Evolutionary conservation across 2,329 filamentous ascomycete species (phyloP), one percentile per base, ranked within the genome.

Genomic region (Neofusicoccum umdonicola): DNA sequence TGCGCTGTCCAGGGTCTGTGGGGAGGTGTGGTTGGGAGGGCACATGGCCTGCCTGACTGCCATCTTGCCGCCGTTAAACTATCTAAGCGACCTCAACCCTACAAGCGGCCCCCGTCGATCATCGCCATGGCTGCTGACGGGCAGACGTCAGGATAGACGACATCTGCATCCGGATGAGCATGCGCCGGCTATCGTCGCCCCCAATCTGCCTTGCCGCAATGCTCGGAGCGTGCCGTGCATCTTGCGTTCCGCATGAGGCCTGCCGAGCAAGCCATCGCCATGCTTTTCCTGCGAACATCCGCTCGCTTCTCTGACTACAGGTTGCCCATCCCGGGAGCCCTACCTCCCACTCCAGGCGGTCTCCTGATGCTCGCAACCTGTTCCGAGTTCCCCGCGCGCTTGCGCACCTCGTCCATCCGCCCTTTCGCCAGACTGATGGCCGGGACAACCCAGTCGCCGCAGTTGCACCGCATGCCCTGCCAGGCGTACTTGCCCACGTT

Each of bases 391-490:
- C 62, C 62, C 50, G 62, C 56, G 34, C 63, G 54, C 63, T 61
- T 62, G 54, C 63, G 44, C 48, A 83, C 79, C 71, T 96, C 89
- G 75, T 98, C 95, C 42, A 97, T 89, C 70, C 88, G 88, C 62
- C 90, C 89, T 76, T 89, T 91, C 62, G 92, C 89, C 67, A 98
- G 82, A 67, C 90, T 94, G 75, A 99, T 95, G 0, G 90, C 93
- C 8, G 95, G 94, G 58, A 93, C 91, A 22, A 97, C 85, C 94
- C 95, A 98, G 67, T 89, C 87, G 42, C 90, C 88, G 77, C 95
- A 99, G 73, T 88, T 95, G 80, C 95, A 99, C 75, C 88, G 88
- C 84, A 97, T 90, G 13, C 95, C 95, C 76, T 96, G 92, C 95
- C 95, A 99, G 61, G 94, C 91, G 74, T 97, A 99, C 71, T 95